These are phyloP conservation scores for Abrus precatorius DNA, from an alignment of 306 rosid species.

Conservation along the genomic window DNA sequence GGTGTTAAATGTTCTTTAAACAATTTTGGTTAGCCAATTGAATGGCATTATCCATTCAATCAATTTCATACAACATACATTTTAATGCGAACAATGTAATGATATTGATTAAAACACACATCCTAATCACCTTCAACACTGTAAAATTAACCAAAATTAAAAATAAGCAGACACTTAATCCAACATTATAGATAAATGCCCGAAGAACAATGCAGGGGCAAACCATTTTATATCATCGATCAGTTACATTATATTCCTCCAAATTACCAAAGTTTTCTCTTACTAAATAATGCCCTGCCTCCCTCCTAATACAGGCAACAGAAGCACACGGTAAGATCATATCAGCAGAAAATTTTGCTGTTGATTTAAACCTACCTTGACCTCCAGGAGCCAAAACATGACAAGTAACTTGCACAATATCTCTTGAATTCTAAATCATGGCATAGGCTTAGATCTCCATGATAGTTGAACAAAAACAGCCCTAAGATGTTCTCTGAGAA, in stretches of 20 bases:
- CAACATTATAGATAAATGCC: background rate
- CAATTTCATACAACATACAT: too few species aligned
- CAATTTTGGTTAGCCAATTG: background rate
- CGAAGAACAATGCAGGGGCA: background rate
- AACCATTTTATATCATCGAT: slow-evolving; percentile 3
- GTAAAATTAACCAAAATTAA: background rate
- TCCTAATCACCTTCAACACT: too few species aligned
- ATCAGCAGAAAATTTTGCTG: background rate
- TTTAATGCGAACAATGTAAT: too few species aligned
- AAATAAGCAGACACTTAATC: background rate
- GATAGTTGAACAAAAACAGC: background rate
- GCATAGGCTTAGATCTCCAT: slow-evolving; percentile 20
- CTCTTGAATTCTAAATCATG: background rate
- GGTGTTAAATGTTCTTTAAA: background rate
- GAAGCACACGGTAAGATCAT: background rate
- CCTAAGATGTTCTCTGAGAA: slow-evolving; percentile 13
- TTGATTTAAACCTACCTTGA: slow-evolving; percentile 6
- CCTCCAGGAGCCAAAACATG: background rate
- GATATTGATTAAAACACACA: too few species aligned
- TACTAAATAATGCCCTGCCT: background rate
- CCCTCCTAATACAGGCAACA: background rate
- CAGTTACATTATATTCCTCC: slow-evolving; percentile 27
- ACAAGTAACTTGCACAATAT: slow-evolving; percentile 14
- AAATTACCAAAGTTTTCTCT: background rate
- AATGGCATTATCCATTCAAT: slow-evolving; percentile 8